Conservation (phyloP, 2,329 filamentous ascomycete species). For the Fusarium newnesense region DNA sequence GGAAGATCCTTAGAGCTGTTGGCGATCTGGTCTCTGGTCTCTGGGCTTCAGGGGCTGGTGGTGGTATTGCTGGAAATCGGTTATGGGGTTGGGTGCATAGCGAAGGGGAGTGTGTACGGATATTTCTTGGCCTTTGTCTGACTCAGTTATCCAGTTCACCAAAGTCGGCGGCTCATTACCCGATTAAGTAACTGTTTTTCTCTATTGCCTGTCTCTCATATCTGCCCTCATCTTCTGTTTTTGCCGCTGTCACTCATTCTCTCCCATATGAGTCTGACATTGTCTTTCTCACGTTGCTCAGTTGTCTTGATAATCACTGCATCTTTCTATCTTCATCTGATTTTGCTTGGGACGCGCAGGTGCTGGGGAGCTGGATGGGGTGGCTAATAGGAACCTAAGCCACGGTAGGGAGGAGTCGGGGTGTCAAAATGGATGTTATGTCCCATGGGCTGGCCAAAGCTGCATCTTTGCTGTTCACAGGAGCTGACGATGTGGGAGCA, state of each 20-base stretch:
- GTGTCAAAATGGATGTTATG: constrained; percentile 41
- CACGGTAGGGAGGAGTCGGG: constrained; percentile 45
- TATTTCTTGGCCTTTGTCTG: constrained; percentile 53
- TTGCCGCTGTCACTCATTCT: constrained; percentile 27
- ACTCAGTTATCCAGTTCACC: constrained; percentile 47
- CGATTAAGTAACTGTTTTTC: constrained; percentile 41
- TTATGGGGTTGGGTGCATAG: constrained; percentile 55
- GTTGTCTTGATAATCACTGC: constrained; percentile 27
- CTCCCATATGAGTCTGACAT: constrained; percentile 16
- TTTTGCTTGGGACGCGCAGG: constrained; percentile 41
- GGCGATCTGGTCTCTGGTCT: background rate
- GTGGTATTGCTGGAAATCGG: constrained; percentile 56
- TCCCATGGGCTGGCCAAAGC: constrained; percentile 36
- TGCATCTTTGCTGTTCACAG: constrained; percentile 38
- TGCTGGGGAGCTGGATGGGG: constrained; percentile 45
- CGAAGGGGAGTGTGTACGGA: constrained; percentile 56
- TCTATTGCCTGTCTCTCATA: constrained; percentile 36
- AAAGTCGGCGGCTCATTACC: constrained; percentile 40
- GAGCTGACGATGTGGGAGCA: constrained; percentile 28
- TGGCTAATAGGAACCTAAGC: constrained; percentile 27
- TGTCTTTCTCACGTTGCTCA: constrained; percentile 22
- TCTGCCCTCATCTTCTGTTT: constrained; percentile 27
- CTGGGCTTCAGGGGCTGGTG: constrained; percentile 38
- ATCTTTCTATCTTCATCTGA: constrained; percentile 31
- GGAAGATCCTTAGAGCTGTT: background rate